Evolutionary conservation across 257 asterid species (phyloP).

Genomic region (Solanum piurae): DNA sequence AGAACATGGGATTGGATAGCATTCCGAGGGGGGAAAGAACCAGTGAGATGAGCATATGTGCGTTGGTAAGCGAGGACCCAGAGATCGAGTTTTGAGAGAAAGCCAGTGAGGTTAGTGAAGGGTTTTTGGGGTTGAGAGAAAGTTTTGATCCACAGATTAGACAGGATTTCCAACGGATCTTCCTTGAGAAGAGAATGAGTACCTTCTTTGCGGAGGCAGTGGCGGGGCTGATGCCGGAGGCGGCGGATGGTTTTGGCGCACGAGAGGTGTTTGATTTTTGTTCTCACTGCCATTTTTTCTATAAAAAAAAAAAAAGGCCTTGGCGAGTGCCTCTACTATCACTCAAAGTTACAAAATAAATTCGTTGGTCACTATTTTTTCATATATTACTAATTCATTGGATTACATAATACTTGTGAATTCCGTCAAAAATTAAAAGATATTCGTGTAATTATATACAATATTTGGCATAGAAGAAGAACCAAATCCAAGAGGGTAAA

Average conservation of each 20-base stretch:
- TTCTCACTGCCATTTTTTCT: slow-evolving; percentile 48
- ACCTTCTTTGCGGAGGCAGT: slow-evolving; percentile 10
- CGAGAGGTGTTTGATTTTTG: slow-evolving; percentile 53
- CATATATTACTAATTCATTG: background rate
- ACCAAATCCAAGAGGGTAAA: background rate
- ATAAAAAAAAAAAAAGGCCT: background rate
- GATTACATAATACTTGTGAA: background rate
- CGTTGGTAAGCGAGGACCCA: slow-evolving; percentile 98
- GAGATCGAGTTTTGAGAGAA: slow-evolving; percentile 74
- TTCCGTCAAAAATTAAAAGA: background rate
- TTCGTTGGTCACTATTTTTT: background rate
- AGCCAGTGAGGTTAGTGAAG: slow-evolving; percentile 73
- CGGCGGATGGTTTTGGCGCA: slow-evolving; percentile 17
- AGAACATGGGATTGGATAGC: slow-evolving; percentile 52
- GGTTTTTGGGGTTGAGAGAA: slow-evolving; percentile 58
- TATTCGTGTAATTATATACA: too few relatives aligned
- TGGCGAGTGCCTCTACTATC: background rate
- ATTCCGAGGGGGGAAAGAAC: slow-evolving; percentile 75
- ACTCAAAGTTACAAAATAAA: background rate
- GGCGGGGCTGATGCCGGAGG: slow-evolving; percentile 1
- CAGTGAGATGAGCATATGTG: slow-evolving; percentile 73
- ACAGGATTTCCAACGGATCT: slow-evolving; percentile 64
- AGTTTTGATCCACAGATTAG: slow-evolving; percentile 80
- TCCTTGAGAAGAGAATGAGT: slow-evolving; percentile 57
- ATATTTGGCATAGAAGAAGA: background rate